A percentile compares a stretch with the other conserved stretches of the same genome.
phyloP scores from a whole-genome alignment of 345 rosid genomes.

The Psidium friedrichsthalianum region DNA sequence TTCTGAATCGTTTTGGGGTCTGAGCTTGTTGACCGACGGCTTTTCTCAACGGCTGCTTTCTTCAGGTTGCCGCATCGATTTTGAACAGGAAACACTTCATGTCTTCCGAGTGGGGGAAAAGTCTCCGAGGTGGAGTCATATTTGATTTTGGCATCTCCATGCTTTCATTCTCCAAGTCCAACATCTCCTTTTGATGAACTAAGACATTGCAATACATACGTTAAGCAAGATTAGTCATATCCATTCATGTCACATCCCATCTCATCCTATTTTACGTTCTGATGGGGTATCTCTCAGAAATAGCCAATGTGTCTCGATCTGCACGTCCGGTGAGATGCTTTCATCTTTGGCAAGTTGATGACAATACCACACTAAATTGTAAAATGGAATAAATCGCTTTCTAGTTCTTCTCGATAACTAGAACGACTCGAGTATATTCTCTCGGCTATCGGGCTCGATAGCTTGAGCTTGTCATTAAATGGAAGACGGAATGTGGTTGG shows the following conservation, averaged over 20 bases:
- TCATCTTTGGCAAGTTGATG: not conserved
- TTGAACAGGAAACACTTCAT: not conserved
- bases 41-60: not conserved
- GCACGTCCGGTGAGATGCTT: not conserved
- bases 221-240: not conserved
- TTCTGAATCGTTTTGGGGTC: not conserved
- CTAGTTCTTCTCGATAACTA: not conserved
- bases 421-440: not conserved
- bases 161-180: not conserved
- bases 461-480: not conserved
- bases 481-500: not conserved
- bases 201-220: not conserved
- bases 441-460: not conserved
- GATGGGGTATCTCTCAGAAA: not conserved
- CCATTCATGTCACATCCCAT: not conserved
- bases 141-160: not conserved
- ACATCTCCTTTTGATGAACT: not conserved
- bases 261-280: not conserved
- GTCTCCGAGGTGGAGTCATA: not conserved
- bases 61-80: not conserved
- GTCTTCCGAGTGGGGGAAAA: not conserved
- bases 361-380: not conserved
- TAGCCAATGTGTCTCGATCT: not conserved
- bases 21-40: not conserved
- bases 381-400: not conserved